These are phyloP conservation scores for Rhodotorula sp. DNA, from an alignment of 1,284 basidiomycete genomes.

Conservation along the genomic window DNA sequence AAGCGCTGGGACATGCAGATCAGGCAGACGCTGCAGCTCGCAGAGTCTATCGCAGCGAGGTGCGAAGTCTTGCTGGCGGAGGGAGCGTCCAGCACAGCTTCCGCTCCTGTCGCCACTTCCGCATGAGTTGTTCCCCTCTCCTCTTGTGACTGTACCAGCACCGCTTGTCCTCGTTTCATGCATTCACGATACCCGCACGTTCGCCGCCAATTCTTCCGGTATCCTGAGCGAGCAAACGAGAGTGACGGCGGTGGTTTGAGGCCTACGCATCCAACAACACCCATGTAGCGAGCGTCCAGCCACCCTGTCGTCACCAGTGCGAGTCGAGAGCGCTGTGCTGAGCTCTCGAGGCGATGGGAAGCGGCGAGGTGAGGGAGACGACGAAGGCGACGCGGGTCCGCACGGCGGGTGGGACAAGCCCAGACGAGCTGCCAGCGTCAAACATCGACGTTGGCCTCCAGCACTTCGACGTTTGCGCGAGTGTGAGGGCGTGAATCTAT, in stretches of 20 bases:
- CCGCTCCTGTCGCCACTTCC: neutral
- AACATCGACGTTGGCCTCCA: too few relatives aligned
- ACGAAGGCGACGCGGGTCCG: neutral
- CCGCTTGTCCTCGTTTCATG: neutral
- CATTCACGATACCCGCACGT: conserved; percentile 7
- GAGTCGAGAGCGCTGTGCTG: neutral
- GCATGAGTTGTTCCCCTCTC: neutral
- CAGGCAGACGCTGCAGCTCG: conserved; percentile 33
- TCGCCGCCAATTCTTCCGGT: neutral
- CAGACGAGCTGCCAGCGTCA: too few relatives aligned
- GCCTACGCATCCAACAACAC: too few relatives aligned
- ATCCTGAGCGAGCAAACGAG: neutral
- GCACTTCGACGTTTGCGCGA: too few relatives aligned
- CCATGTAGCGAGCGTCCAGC: neutral
- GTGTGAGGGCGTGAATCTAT: too few relatives aligned
- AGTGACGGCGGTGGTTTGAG: too few relatives aligned
- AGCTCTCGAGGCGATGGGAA: neutral
- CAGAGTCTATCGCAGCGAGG: conserved; percentile 35
- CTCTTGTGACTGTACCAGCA: neutral
- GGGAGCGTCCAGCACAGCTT: neutral
- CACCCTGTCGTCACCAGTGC: neutral
- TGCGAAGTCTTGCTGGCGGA: conserved; percentile 30
- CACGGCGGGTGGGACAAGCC: too few relatives aligned
- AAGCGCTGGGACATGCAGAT: conserved; percentile 38
- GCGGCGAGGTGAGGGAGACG: neutral